These are phyloP conservation scores for Russula brevipes DNA, from an alignment of 768 basidiomycete species.

Conservation along the genomic window DNA sequence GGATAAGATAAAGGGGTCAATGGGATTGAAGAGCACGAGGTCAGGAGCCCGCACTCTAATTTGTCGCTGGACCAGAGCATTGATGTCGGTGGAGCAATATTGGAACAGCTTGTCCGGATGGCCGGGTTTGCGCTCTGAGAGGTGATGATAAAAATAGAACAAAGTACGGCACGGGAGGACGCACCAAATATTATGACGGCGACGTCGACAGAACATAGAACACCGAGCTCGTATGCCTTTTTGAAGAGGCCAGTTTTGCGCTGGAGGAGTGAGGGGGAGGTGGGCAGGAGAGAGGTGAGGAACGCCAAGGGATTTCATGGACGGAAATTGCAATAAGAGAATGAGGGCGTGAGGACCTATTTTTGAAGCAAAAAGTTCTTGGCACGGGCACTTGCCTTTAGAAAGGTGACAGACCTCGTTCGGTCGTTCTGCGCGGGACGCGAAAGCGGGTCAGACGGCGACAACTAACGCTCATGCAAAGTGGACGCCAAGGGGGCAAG, in stretches of 20 bases:
- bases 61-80: slow-evolving; percentile 66
- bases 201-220: slow-evolving; percentile 83
- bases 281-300: slow-evolving; percentile 21
- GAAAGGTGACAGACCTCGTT: slow-evolving; percentile 86
- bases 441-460: slow-evolving; percentile 29
- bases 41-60: slow-evolving; percentile 37
- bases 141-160: slow-evolving; percentile 39
- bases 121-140: slow-evolving; percentile 65
- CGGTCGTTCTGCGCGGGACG: slow-evolving; percentile 73
- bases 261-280: slow-evolving; percentile 37
- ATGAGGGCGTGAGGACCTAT: slow-evolving; percentile 46
- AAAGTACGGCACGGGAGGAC: slow-evolving; percentile 27
- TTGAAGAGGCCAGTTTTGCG: slow-evolving; percentile 89
- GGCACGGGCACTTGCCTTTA: slow-evolving; percentile 55
- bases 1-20: not conserved
- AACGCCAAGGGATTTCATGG: not conserved
- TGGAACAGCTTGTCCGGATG: slow-evolving; percentile 80
- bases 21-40: not conserved
- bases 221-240: slow-evolving; percentile 87
- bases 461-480: slow-evolving; percentile 14
- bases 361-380: slow-evolving; percentile 29
- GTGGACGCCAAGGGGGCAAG: slow-evolving; percentile 22
- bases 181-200: slow-evolving; percentile 82
- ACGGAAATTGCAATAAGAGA: slow-evolving; percentile 36
- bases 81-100: slow-evolving; percentile 69